Conservation (phyloP, 2,329 filamentous ascomycete species). For the Diatrype stigma region DNA sequence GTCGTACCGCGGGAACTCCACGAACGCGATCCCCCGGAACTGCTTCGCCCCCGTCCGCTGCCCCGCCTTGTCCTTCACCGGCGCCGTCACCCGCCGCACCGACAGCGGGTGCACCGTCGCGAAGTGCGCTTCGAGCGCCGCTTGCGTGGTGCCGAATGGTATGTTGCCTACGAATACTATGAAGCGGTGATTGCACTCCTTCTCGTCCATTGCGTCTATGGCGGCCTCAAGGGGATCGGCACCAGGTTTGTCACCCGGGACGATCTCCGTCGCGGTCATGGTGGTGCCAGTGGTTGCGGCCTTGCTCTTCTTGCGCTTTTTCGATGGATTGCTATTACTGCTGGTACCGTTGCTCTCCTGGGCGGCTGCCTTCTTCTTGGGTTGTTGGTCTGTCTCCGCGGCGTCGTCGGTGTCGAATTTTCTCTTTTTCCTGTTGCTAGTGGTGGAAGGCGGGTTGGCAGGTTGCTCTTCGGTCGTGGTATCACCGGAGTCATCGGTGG, state of each 20-base stretch:
- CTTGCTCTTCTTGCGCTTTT: constrained; percentile 29
- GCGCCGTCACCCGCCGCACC: constrained; percentile 73
- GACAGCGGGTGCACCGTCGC: constrained; percentile 65
- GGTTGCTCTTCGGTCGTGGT: no score
- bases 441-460: constrained; percentile 29
- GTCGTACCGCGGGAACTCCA: constrained; percentile 84
- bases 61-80: no score
- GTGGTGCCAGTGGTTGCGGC: constrained; percentile 5
- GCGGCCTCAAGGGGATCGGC: no score
- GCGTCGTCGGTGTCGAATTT: constrained; percentile 27
- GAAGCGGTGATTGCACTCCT: constrained; percentile 56
- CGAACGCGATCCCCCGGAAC: constrained; percentile 75
- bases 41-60: background rate
- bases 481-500: no score
- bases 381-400: constrained; percentile 14
- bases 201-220: no score
- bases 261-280: constrained; percentile 6
- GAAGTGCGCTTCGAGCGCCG: constrained; percentile 71
- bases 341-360: constrained; percentile 9
- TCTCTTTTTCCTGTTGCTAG: constrained; percentile 36
- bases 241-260: constrained; percentile 26
- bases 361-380: constrained; percentile 11
- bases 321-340: constrained; percentile 11
- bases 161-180: constrained; percentile 88
- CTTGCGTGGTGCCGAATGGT: constrained; percentile 72